Evolutionary conservation across 2,329 filamentous ascomycete species (phyloP).

Genomic region (Emergomyces pasteurianus): DNA sequence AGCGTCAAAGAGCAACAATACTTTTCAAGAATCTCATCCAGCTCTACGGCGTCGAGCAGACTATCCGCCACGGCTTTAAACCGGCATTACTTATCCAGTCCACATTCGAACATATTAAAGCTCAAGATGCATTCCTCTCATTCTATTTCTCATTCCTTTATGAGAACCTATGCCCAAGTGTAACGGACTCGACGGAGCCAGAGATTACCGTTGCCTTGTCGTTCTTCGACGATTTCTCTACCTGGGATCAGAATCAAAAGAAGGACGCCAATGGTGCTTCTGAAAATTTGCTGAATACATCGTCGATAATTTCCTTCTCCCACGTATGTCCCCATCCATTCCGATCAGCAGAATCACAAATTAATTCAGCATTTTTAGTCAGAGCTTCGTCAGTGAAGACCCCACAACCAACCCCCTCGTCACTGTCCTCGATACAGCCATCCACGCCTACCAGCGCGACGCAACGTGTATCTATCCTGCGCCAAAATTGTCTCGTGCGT

Average conservation of each 20-base stretch:
- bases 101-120: constrained; percentile 9
- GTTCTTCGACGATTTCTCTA: constrained; percentile 8
- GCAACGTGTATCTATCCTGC: constrained; percentile 5
- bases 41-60: constrained; percentile 7
- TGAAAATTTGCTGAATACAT: constrained; percentile 15
- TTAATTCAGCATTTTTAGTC: constrained; percentile 9
- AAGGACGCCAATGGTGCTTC: constrained; percentile 4
- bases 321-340: constrained; percentile 8
- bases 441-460: not conserved
- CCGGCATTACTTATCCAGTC: constrained; percentile 10
- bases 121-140: constrained; percentile 12
- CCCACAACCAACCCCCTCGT: constrained; percentile 11
- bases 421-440: constrained; percentile 2
- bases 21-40: constrained; percentile 7
- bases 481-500: constrained; percentile 7
- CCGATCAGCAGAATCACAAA: not conserved
- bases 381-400: constrained; percentile 14
- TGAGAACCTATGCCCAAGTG: constrained; percentile 3
- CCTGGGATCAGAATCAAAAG: constrained; percentile 7
- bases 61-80: constrained; percentile 7
- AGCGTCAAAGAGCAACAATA: constrained; percentile 5
- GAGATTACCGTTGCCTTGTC: constrained; percentile 6
- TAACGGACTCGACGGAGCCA: constrained; percentile 2
- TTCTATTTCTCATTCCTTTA: constrained; percentile 12
- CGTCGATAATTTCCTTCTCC: constrained; percentile 13